A percentile compares a stretch with the other conserved stretches of the same genome.
Evolutionary conservation across 192 early-diverging fungal genomes (phyloP).

Genomic region (Podila epicladia): DNA sequence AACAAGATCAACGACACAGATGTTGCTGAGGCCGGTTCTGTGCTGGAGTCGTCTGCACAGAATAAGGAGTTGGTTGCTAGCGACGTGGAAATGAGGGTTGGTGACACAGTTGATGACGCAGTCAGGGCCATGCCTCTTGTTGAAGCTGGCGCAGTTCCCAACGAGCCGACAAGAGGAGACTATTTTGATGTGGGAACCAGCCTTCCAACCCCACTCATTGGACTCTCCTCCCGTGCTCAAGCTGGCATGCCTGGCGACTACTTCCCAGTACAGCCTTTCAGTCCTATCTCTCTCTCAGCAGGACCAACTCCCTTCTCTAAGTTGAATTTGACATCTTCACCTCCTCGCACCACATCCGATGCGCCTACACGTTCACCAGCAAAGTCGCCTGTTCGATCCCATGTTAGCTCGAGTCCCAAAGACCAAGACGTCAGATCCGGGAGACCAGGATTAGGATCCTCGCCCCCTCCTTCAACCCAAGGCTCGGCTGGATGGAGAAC

Average conservation of each 20-base stretch:
- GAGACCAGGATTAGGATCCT: not conserved
- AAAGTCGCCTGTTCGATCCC: not conserved
- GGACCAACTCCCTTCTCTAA: slow-evolving; percentile 44
- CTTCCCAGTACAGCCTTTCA: slow-evolving; percentile 48
- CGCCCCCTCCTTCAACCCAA: slow-evolving; percentile 12
- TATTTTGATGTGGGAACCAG: slow-evolving; percentile 36
- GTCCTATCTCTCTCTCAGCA: slow-evolving; percentile 33
- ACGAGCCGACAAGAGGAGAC: not conserved
- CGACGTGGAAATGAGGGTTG: slow-evolving; percentile 4
- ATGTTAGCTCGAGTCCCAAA: slow-evolving; percentile 1
- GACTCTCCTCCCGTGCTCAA: slow-evolving; percentile 21
- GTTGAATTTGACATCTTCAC: slow-evolving; percentile 36
- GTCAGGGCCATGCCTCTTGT: not conserved
- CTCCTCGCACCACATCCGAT: slow-evolving; percentile 16
- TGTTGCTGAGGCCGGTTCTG: too few relatives aligned
- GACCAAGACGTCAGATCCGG: not conserved
- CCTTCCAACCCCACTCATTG: slow-evolving; percentile 32
- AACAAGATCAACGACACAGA: too few relatives aligned
- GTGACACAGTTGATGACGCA: not conserved
- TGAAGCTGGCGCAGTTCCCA: not conserved
- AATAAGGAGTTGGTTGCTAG: not conserved
- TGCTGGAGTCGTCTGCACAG: too few relatives aligned
- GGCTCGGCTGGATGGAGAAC: slow-evolving; percentile 31
- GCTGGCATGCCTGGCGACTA: slow-evolving; percentile 12
- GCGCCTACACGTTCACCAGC: slow-evolving; percentile 6